phyloP scores from a whole-genome alignment of 305 asterid genomes.

The Fraxinus albicans region DNA sequence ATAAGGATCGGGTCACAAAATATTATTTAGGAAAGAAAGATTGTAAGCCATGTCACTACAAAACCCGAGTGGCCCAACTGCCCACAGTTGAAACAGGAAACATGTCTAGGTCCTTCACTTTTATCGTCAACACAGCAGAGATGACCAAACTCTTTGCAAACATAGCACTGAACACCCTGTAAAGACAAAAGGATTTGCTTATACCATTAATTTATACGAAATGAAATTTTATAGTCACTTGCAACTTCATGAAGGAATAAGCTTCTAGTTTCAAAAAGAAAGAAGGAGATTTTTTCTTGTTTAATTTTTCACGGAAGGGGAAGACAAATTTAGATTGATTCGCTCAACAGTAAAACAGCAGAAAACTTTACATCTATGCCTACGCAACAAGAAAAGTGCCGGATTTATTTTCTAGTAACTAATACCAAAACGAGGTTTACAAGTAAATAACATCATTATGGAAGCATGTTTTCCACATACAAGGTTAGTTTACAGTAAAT shows the following conservation, averaged over 20 bases:
- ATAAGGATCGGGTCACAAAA: not conserved
- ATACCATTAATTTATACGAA: not conserved
- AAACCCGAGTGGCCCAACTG: conserved; percentile 37
- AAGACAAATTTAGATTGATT: not conserved
- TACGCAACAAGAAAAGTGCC: not conserved
- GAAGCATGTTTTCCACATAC: not conserved
- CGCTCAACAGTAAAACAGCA: not conserved
- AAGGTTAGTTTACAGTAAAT: not conserved
- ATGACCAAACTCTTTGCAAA: conserved; percentile 44
- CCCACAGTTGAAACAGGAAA: conserved; percentile 53
- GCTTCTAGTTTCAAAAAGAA: not conserved
- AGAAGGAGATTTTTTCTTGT: not conserved
- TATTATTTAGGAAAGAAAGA: not conserved
- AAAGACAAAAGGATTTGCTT: not conserved
- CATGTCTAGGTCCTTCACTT: conserved; percentile 22
- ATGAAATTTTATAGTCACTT: not conserved
- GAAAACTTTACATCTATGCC: not conserved
- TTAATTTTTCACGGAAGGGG: not conserved
- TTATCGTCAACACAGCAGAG: conserved; percentile 41
- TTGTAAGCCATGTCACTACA: conserved; percentile 27
- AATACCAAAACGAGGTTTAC: not conserved
- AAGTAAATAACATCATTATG: not conserved
- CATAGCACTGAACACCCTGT: conserved; percentile 42
- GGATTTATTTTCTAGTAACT: not conserved
- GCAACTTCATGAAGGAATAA: not conserved